Evolutionary conservation across 2,329 filamentous ascomycete genomes (phyloP).

Genomic region (Aspergillus latus): DNA sequence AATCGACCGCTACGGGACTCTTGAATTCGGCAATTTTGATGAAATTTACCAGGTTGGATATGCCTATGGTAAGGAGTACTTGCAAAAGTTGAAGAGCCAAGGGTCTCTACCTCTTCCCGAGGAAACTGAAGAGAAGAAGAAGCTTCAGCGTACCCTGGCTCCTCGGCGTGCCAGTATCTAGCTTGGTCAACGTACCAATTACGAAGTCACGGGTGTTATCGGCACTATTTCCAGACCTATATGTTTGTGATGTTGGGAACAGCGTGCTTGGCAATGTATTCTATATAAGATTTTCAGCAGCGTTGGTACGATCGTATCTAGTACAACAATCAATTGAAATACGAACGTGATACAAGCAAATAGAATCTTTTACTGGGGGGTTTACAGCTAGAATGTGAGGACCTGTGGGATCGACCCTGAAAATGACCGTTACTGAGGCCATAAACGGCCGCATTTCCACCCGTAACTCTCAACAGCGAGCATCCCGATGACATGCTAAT

Average conservation of each 20-base stretch:
- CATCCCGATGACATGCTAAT: too few species aligned
- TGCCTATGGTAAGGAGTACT: slow-evolving; percentile 75
- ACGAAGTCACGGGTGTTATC: background rate
- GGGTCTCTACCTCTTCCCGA: slow-evolving; percentile 70
- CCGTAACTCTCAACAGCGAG: too few species aligned
- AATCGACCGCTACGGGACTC: slow-evolving; percentile 86
- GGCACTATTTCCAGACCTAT: background rate
- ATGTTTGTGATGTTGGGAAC: background rate
- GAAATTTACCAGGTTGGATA: slow-evolving; percentile 93
- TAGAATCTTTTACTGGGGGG: too few species aligned
- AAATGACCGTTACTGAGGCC: too few species aligned
- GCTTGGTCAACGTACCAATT: background rate
- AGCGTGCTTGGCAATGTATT: background rate
- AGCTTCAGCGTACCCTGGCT: slow-evolving; percentile 74
- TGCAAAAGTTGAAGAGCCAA: slow-evolving; percentile 73
- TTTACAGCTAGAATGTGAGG: too few species aligned
- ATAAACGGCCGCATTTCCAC: too few species aligned
- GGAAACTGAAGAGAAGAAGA: slow-evolving; percentile 75
- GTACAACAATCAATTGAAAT: too few species aligned
- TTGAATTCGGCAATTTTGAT: slow-evolving; percentile 97
- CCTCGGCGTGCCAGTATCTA: slow-evolving; percentile 73
- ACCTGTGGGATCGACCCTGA: too few species aligned
- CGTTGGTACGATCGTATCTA: too few species aligned
- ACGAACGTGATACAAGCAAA: too few species aligned
- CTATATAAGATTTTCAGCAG: background rate